Percentiles rank a stretch among this genome's conserved stretches.
These are phyloP conservation scores for Exophiala calicioides DNA, from an alignment of 2,329 filamentous ascomycete genomes.

Conservation along the genomic window DNA sequence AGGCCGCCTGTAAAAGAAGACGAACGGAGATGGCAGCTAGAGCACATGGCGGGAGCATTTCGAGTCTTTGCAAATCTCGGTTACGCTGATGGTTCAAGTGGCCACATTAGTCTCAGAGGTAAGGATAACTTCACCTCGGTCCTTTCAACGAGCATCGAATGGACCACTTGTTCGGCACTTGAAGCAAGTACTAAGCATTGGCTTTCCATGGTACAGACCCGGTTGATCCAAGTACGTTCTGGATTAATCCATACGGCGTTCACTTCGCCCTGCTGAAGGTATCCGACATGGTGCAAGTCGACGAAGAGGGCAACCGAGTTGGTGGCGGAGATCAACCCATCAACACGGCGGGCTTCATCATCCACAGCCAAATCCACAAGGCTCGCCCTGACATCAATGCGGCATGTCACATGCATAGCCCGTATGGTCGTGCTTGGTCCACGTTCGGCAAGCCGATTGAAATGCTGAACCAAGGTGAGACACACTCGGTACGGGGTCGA, in stretches of 20 bases:
- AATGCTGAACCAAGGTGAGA: constrained; percentile 43
- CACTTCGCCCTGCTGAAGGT: constrained; percentile 64
- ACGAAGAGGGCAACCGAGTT: constrained; percentile 62
- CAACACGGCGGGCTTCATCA: constrained; percentile 54
- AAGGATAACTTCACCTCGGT: no score
- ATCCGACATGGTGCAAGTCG: constrained; percentile 68
- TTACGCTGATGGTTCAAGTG: constrained; percentile 62
- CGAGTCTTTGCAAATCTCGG: constrained; percentile 60
- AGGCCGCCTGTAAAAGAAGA: constrained; percentile 37
- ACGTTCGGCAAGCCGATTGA: constrained; percentile 45
- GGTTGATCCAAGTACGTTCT: constrained; percentile 61
- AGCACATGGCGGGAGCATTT: constrained; percentile 57
- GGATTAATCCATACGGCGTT: constrained; percentile 68
- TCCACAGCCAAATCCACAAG: constrained; percentile 55
- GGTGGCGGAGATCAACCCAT: constrained; percentile 56
- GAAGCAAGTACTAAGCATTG: neutral
- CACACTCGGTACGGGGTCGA: neutral
- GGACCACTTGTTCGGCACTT: no score
- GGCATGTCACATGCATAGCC: constrained; percentile 57
- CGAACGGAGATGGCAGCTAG: constrained; percentile 57
- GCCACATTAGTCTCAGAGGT: constrained; percentile 61
- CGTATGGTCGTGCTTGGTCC: constrained; percentile 52
- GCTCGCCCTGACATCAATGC: constrained; percentile 58
- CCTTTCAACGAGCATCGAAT: no score
- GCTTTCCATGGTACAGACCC: constrained; percentile 56